Evolutionary conservation across 805 yeast species (phyloP).

Genomic region (Pichia cabralensis): DNA sequence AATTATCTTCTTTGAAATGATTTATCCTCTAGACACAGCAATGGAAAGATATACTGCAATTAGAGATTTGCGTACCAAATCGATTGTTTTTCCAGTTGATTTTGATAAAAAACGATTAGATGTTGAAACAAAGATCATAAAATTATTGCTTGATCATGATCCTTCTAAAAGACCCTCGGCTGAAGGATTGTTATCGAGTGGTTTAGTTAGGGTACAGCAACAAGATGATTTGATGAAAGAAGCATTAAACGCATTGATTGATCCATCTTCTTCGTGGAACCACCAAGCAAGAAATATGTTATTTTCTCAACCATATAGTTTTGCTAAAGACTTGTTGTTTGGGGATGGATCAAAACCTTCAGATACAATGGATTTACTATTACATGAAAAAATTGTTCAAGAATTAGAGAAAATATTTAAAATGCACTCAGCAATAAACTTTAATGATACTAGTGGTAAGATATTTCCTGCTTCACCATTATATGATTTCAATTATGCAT

Average conservation of each 20-base stretch:
- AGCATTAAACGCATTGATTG: slow-evolving; percentile 74
- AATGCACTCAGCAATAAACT: slow-evolving; percentile 79
- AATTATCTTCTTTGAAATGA: slow-evolving; percentile 92
- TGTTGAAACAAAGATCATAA: slow-evolving; percentile 60
- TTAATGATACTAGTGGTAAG: slow-evolving; percentile 45
- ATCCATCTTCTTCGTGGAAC: slow-evolving; percentile 91
- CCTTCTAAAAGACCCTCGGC: slow-evolving; percentile 80
- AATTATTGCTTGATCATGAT: slow-evolving; percentile 62
- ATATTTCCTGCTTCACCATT: slow-evolving; percentile 79
- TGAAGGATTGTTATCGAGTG: slow-evolving; percentile 60
- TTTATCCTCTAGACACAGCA: slow-evolving; percentile 72
- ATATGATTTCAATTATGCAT: slow-evolving; percentile 50
- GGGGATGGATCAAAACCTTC: slow-evolving; percentile 36
- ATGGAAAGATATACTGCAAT: slow-evolving; percentile 84
- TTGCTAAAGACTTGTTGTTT: slow-evolving; percentile 77
- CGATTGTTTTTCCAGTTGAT: slow-evolving; percentile 61
- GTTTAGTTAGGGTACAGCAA: slow-evolving; percentile 77
- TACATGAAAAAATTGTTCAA: slow-evolving; percentile 50
- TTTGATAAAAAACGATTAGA: slow-evolving; percentile 43
- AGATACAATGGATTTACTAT: slow-evolving; percentile 36
- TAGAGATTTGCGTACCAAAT: slow-evolving; percentile 47
- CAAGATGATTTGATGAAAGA: slow-evolving; percentile 86
- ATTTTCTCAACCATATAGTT: slow-evolving; percentile 75
- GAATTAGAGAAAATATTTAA: slow-evolving; percentile 56
- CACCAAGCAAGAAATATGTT: slow-evolving; percentile 81